Conservation (phyloP, 495 filamentous ascomycete genomes). For the Daldinia caldariorum region DNA sequence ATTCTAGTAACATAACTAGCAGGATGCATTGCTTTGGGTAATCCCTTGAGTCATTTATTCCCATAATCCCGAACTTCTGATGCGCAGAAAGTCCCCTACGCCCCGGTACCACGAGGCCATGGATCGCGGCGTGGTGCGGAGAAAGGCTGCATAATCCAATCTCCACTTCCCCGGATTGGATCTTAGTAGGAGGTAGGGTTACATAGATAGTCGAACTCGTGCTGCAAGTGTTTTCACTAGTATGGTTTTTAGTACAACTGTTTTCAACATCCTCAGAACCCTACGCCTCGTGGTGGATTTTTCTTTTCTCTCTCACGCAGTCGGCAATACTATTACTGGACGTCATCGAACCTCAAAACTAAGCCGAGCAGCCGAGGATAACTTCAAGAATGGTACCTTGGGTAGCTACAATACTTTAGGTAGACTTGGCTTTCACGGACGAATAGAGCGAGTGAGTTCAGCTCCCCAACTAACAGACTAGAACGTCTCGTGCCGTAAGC, state of each 20-base stretch:
- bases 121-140: conserved; percentile 30
- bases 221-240: conserved; percentile 17
- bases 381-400: too few relatives aligned
- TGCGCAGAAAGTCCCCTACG: neutral
- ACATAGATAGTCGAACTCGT: conserved; percentile 27
- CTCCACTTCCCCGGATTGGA: conserved; percentile 37
- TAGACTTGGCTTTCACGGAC: too few relatives aligned
- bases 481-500: neutral
- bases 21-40: neutral
- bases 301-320: neutral
- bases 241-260: conserved; percentile 1
- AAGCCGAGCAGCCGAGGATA: conserved; percentile 10
- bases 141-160: conserved; percentile 26
- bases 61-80: neutral
- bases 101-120: conserved; percentile 14
- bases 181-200: conserved; percentile 28
- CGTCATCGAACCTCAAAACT: neutral
- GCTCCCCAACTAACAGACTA: neutral
- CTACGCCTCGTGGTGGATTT: conserved; percentile 4
- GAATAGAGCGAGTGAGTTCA: neutral
- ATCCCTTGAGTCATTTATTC: conserved; percentile 16
- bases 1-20: conserved; percentile 1
- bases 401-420: neutral
- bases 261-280: conserved; percentile 11
- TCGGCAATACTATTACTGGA: conserved; percentile 30